Base-by-base conservation (phyloP, 2,329 filamentous ascomycete species). In the Claviceps pazoutovae region DNA sequence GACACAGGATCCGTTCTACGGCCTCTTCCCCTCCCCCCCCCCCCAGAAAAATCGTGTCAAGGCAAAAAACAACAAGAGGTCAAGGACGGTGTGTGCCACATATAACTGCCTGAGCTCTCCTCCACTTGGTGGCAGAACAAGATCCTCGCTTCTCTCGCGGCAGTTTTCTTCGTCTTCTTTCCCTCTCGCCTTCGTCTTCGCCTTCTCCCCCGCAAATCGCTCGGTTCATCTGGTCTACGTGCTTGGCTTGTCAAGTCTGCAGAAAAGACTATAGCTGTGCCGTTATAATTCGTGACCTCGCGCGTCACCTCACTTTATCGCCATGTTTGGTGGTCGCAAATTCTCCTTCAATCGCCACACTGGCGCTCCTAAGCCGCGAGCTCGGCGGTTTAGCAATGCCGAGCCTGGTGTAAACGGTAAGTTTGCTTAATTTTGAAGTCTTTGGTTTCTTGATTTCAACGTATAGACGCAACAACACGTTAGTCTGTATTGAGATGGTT, bases 281-380 rank as follows among this genome's bases (percentile, higher is more conserved):
- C 17, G 13, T n/a, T 14, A 2, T 14, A 23, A 14, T 9, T 34
- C n/a, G 37, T 38, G 41, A 30, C 19, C 14, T 13, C 13, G 1
- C 34, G 36, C 11, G 30, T 44, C 6, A 3, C 17, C 11, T n/a
- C 30, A 9, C 14, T 43, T 39, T 2, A 52, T 50, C 62, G 69
- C 60, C 51, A 75, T 76, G 70, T 78, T 78, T 60, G 67, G 70
- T 62, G 74, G 73, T 54, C 77, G 80, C 68, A 81, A 82, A 64
- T 83, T 83, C 66, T 82, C 78, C 56, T 82, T 83, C 68, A 82
- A 83, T 68, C 74, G 79, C 61, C 78, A 81, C 62, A 82, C 80
- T 50, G 80, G 80, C 59, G 74, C 75, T 42, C 80, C 80, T 54
- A 74, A 79, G 61, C 69, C 72, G 42, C 63, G 68, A 39, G 61